phyloP scores from a whole-genome alignment of 768 basidiomycete species.

The Podaxis sp. region DNA sequence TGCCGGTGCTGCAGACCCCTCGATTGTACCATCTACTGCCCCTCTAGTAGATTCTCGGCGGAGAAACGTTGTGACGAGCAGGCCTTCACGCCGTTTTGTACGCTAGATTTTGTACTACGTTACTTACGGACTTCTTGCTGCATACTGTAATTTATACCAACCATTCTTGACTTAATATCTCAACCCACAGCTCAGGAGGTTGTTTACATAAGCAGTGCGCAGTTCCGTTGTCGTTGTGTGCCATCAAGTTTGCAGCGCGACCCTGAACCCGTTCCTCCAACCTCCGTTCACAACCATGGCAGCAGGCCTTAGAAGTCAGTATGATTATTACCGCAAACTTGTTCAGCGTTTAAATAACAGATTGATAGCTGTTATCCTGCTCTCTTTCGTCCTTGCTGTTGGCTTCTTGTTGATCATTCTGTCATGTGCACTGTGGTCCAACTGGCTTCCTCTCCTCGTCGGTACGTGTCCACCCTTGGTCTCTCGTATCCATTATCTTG shows the following conservation, averaged over 20 bases:
- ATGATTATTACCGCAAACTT: neutral
- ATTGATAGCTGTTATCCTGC: slow-evolving; percentile 82
- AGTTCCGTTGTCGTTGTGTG: neutral
- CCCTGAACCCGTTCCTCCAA: slow-evolving; percentile 10
- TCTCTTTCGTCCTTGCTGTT: slow-evolving; percentile 95
- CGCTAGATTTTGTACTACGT: slow-evolving; percentile 9
- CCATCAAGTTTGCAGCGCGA: neutral
- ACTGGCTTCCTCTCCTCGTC: slow-evolving; percentile 96
- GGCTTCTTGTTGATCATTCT: slow-evolving; percentile 99
- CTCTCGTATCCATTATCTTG: neutral
- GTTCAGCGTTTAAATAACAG: neutral
- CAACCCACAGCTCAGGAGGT: neutral
- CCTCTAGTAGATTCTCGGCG: slow-evolving; percentile 28
- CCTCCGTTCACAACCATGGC: slow-evolving; percentile 38
- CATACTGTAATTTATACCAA: neutral
- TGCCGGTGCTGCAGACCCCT: neutral
- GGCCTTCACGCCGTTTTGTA: slow-evolving; percentile 10
- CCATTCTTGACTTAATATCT: neutral
- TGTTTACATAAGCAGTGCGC: neutral
- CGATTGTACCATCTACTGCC: slow-evolving; percentile 17
- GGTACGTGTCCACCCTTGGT: slow-evolving; percentile 54
- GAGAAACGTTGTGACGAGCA: slow-evolving; percentile 2
- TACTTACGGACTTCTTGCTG: neutral
- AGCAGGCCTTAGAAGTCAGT: slow-evolving; percentile 70
- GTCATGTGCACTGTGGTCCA: slow-evolving; percentile 92